Percentiles rank a stretch among this genome's conserved stretches.
Evolutionary conservation across 768 basidiomycete genomes (phyloP).

Genomic region (Russula virescens): DNA sequence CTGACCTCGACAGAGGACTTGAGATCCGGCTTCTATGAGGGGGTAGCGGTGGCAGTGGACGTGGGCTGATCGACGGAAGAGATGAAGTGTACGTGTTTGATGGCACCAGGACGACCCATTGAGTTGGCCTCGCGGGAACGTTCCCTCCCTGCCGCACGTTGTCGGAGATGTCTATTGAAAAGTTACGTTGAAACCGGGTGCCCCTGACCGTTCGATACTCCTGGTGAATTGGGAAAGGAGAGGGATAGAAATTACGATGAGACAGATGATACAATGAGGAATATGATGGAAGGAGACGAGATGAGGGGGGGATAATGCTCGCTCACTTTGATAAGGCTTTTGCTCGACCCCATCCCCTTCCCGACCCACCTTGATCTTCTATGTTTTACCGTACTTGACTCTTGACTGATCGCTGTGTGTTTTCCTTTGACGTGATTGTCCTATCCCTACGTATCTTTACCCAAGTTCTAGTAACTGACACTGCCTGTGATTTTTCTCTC

Average conservation of each 20-base stretch:
- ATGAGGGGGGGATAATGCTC: neutral
- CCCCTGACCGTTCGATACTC: slow-evolving; percentile 79
- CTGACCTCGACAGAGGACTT: slow-evolving; percentile 62
- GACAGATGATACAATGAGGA: no score
- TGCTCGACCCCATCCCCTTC: no score
- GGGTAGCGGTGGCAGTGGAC: slow-evolving; percentile 39
- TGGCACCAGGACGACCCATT: slow-evolving; percentile 61
- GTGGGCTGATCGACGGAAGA: slow-evolving; percentile 74
- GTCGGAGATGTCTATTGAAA: slow-evolving; percentile 73
- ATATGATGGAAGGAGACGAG: neutral
- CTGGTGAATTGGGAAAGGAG: slow-evolving; percentile 37
- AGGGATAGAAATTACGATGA: no score
- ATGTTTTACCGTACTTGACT: no score
- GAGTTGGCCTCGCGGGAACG: slow-evolving; percentile 61
- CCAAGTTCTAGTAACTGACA: no score
- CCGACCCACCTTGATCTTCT: no score
- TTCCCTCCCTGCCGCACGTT: slow-evolving; percentile 77
- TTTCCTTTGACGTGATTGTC: no score
- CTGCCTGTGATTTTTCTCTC: no score
- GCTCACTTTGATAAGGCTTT: no score
- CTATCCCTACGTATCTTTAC: no score
- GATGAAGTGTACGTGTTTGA: slow-evolving; percentile 88
- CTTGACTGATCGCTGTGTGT: no score
- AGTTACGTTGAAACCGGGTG: slow-evolving; percentile 78
- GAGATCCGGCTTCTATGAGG: slow-evolving; percentile 58